Base-by-base conservation (phyloP, 2,329 filamentous ascomycete species). In the Botryosphaeria dothidea region DNA sequence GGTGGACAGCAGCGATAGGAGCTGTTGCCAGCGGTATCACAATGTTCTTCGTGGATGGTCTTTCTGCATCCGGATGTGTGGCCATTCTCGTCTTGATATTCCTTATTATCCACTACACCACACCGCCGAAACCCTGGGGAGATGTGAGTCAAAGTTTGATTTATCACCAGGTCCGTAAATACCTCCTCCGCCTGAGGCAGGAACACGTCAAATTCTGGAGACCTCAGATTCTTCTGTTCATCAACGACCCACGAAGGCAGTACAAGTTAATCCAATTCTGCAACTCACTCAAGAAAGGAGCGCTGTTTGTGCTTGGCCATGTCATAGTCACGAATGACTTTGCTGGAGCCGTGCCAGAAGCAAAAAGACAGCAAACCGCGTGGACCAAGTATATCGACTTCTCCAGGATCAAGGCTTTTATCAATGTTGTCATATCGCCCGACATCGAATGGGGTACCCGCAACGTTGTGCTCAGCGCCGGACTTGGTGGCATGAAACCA, bases 171-270 rank as follows among this genome's bases (percentile, higher is more conserved):
- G 92, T 96, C 15, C 86, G 92, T 66, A 96, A 96, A 71, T 96
- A 96, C 72, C 79, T 96, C 31, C 81, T 96, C 31, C 87, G 92
- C n/a, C 81, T 96, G 31, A 89, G 88, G 57, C 92, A 92, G 38
- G 92, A 96, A 71, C 92, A 96, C 73, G 93, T 96, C 76, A 96
- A 96, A 72, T 96, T 96, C 74, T 96, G 93, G 92, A 85, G 92
- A 60, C 92, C 92, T 0, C 92, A 96, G 69, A 93, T 96, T 48
- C 85, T 96, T 54, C 83, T 96, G 0, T 86, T 96, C 62, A 87
- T 95, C 68, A 95, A 94, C 73, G 87, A 95, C 71, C 90, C 92
- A 3, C 85, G 92, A n/a, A 85, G 85, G 5, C 91, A 95, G 73
- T 92, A 91, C 62, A 89, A 91, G 46, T 84, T 96, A 45, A 94